Evolutionary conservation across 495 filamentous ascomycete genomes (phyloP).

Genomic region (Penicillium crystallinum): DNA sequence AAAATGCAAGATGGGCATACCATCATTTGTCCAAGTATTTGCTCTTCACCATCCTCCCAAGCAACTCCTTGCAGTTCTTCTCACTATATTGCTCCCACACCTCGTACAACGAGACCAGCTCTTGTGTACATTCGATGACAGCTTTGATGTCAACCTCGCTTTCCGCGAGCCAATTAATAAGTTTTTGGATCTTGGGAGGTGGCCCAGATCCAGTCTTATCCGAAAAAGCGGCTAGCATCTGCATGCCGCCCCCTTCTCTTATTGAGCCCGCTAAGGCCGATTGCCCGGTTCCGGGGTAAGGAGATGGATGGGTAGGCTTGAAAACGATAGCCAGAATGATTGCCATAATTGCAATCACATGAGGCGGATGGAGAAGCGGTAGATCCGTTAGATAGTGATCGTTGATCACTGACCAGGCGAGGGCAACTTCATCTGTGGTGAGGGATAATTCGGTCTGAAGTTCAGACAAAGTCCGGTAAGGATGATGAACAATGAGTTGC

Average conservation of each 20-base stretch:
- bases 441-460: slow-evolving; percentile 67
- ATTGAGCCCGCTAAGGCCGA: slow-evolving; percentile 35
- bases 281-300: slow-evolving; percentile 38
- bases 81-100: slow-evolving; percentile 87
- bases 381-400: slow-evolving; percentile 95
- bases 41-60: slow-evolving; percentile 78
- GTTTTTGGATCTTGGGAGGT: slow-evolving; percentile 59
- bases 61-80: slow-evolving; percentile 69
- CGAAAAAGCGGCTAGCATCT: slow-evolving; percentile 36
- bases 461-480: slow-evolving; percentile 81
- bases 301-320: slow-evolving; percentile 46
- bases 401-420: slow-evolving; percentile 87
- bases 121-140: slow-evolving; percentile 89
- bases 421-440: slow-evolving; percentile 67
- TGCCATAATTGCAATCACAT: slow-evolving; percentile 85
- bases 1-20: background rate
- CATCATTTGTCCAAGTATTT: slow-evolving; percentile 70
- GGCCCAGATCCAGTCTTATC: slow-evolving; percentile 33
- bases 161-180: slow-evolving; percentile 84
- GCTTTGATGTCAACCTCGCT: slow-evolving; percentile 88
- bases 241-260: slow-evolving; percentile 38
- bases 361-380: slow-evolving; percentile 80
- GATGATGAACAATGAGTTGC: slow-evolving; percentile 92
- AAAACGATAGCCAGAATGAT: slow-evolving; percentile 82
- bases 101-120: slow-evolving; percentile 93